Evolutionary conservation across 2,329 filamentous ascomycete genomes (phyloP).

Genomic region (Herpotrichia juniperi): DNA sequence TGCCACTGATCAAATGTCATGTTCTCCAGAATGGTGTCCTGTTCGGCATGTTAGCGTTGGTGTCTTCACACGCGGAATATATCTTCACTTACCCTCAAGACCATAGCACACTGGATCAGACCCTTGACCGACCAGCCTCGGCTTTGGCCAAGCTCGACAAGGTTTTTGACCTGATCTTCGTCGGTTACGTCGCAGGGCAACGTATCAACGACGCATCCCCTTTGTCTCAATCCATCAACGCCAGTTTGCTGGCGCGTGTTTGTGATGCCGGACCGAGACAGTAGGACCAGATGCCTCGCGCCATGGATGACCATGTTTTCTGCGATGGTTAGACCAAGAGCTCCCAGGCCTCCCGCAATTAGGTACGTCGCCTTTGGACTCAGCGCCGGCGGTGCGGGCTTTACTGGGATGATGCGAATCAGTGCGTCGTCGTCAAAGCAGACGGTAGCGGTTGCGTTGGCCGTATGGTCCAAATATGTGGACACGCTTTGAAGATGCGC

Average conservation of each 20-base stretch:
- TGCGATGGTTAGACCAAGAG: background rate
- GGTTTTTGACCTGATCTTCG: background rate
- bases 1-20: conserved; percentile 24
- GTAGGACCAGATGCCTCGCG: background rate
- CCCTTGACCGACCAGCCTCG: background rate
- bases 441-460: too few species aligned
- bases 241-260: background rate
- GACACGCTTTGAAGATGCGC: too few species aligned
- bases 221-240: too few species aligned
- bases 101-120: too few species aligned
- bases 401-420: too few species aligned
- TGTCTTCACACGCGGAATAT: too few species aligned
- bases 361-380: background rate
- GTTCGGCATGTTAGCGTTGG: background rate
- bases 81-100: too few species aligned
- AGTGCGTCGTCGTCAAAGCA: too few species aligned
- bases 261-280: conserved; percentile 1
- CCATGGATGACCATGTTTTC: background rate
- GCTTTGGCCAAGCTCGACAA: background rate
- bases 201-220: too few species aligned
- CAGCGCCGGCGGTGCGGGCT: too few species aligned
- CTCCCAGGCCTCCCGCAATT: conserved; percentile 3
- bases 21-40: conserved; percentile 23
- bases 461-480: too few species aligned
- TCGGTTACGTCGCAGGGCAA: too few species aligned